Base-by-base conservation (phyloP, 108 stramenopile species). In the Seminavis robusta region DNA sequence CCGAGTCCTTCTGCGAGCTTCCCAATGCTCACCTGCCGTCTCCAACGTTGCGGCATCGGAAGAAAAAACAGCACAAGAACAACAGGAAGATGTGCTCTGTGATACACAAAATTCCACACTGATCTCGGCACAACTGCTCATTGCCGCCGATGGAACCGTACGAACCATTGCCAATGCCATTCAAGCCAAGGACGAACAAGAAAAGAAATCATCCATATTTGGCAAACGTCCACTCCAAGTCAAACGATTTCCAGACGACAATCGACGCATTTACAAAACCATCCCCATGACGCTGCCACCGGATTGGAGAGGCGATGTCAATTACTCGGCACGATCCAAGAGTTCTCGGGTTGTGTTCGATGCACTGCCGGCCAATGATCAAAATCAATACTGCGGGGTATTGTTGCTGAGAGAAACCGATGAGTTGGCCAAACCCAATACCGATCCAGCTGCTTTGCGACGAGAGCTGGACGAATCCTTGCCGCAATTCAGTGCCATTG, bases 261-360 rank as follows among this genome's bases (percentile, higher is more conserved):
- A 84, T 70, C 82, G 76, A 37, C 62, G 87, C 31, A 66, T 89
- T 3, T 95, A 92, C 72, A 91, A 92, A 59, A 91, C 85, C 0
- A 66, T 96, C 39, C 91, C 91, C 0, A 58, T 96, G 43, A 79
- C 84, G 39, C 40, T 81, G 21, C 85, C 75, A 8, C 41, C 51
- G 13, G 79, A 80, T 32, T 90, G 82, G 88, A 51, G 77, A 44
- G 41, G 58, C 8, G 87, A 95, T 67, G 56, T 95, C 28, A 95
- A 95, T 56, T 95, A 91, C 58, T 72, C 79, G 26, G 81, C 81
- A 23, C 70, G 90, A 26, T 61, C 84, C n/a, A 68, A 77, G 21
- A 71, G 72, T 23, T 74, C 77, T 21, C 64, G 80, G 1, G 65
- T 93, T 21, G 77, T 63, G 19, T 73, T 91, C 33, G 95, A 96